A percentile compares a stretch with the other conserved stretches of the same genome.
These are phyloP conservation scores for Elymus sibiricus DNA, from an alignment of 176 grass and related monocot genomes.

Conservation along the genomic window DNA sequence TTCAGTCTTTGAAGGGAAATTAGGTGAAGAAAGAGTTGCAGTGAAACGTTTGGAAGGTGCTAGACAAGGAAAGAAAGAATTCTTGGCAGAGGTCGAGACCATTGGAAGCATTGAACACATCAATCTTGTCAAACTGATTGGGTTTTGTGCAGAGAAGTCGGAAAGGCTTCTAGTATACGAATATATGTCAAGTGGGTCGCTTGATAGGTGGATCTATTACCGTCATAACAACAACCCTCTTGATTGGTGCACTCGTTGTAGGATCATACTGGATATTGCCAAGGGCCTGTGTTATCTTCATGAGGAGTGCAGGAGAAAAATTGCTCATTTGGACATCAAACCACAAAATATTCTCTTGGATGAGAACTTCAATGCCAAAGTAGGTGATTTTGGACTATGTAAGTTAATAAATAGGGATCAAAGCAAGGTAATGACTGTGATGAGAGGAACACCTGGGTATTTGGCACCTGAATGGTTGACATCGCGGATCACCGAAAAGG, in stretches of 20 bases:
- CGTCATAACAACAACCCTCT: background rate
- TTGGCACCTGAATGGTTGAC: constrained; percentile 1
- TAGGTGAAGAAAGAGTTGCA: background rate
- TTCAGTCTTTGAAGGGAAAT: background rate
- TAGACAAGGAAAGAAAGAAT: background rate
- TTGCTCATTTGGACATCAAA: background rate
- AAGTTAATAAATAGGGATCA: constrained; percentile 4
- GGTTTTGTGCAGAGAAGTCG: background rate
- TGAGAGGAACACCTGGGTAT: constrained; percentile 4
- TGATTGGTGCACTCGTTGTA: background rate
- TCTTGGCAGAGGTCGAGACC: background rate
- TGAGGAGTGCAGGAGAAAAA: background rate
- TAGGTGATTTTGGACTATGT: background rate
- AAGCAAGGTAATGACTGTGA: background rate
- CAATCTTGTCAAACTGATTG: background rate
- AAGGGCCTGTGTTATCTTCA: constrained; percentile 6
- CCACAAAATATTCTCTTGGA: constrained; percentile 7
- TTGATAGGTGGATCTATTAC: background rate
- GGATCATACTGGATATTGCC: background rate
- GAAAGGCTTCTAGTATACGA: background rate
- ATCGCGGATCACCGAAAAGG: background rate
- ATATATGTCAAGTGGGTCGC: background rate
- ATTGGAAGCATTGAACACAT: constrained; percentile 1
- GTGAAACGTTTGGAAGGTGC: background rate
- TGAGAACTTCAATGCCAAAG: background rate